Percentiles rank a stretch among this genome's conserved stretches.
phyloP scores from a whole-genome alignment of 129 eudicot species.

The Ambrosia artemisiifolia region DNA sequence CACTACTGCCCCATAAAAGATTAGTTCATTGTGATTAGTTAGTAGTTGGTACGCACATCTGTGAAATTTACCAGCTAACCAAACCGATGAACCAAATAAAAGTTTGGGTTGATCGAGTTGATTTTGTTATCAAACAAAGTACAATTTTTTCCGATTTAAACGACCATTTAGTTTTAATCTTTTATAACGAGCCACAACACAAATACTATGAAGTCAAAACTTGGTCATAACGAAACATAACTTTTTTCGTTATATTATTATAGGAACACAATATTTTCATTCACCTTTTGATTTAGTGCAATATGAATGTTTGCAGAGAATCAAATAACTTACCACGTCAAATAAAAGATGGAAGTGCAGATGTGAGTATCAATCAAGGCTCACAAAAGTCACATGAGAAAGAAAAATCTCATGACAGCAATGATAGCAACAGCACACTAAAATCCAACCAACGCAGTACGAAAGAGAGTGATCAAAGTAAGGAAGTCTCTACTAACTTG shows the following conservation, averaged over 20 bases:
- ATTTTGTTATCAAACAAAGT: not conserved
- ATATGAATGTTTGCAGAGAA: conserved; percentile 35
- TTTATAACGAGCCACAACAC: not conserved
- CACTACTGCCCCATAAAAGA: not conserved
- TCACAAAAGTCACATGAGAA: conserved; percentile 8
- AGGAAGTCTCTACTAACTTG: not conserved
- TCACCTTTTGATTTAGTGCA: conserved; percentile 3
- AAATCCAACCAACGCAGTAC: not conserved
- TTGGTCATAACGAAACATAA: not conserved
- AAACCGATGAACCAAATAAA: not conserved
- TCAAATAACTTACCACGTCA: conserved; percentile 18
- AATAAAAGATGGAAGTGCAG: conserved; percentile 13
- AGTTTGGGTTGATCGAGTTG: not conserved
- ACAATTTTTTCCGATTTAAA: not conserved
- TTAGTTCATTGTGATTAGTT: not conserved
- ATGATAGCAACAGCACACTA: too few species aligned
- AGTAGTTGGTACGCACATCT: not conserved
- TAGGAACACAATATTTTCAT: not conserved
- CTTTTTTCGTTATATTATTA: not conserved
- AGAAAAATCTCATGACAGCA: not conserved
- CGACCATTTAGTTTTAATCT: not conserved
- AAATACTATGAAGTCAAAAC: not conserved
- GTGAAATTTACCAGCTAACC: not conserved
- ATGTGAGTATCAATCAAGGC: not conserved
- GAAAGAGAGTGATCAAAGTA: not conserved